A percentile compares a stretch with the other conserved stretches of the same genome.
phyloP scores from a whole-genome alignment of 148 eudicot species.

The Heliosperma pusillum region DNA sequence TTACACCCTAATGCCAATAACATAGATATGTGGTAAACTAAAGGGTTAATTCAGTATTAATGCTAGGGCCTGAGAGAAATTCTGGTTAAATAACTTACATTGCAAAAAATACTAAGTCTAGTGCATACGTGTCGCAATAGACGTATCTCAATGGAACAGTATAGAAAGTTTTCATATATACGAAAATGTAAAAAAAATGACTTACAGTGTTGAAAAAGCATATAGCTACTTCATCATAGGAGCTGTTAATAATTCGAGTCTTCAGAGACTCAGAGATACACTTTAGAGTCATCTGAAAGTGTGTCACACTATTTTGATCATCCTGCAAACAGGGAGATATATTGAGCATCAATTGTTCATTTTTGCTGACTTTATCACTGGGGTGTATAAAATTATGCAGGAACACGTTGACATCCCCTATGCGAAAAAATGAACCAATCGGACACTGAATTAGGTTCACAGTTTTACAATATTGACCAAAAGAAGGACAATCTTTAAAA shows the following conservation, averaged over 20 bases:
- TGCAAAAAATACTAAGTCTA: background rate
- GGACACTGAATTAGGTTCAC: background rate
- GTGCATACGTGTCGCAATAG: background rate
- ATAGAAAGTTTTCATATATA: background rate
- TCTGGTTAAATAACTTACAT: background rate
- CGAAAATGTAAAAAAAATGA: background rate
- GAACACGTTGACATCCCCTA: background rate
- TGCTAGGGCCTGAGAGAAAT: background rate
- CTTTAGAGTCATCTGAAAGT: constrained; percentile 67
- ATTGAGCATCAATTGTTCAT: background rate
- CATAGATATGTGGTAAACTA: background rate
- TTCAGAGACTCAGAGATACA: constrained; percentile 74
- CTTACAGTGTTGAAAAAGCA: constrained; percentile 97
- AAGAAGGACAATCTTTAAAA: background rate
- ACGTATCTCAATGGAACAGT: background rate
- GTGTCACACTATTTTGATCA: constrained; percentile 50
- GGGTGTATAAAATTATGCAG: background rate
- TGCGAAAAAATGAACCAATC: background rate
- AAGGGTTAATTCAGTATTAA: background rate
- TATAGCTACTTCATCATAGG: constrained; percentile 83
- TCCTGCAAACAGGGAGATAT: constrained; percentile 45
- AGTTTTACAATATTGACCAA: background rate
- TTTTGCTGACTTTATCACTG: background rate
- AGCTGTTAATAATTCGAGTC: constrained; percentile 78
- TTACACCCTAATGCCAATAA: too few relatives aligned